Evolutionary conservation across 2,329 filamentous ascomycete species (phyloP).

Genomic region (Fusarium paranaense): DNA sequence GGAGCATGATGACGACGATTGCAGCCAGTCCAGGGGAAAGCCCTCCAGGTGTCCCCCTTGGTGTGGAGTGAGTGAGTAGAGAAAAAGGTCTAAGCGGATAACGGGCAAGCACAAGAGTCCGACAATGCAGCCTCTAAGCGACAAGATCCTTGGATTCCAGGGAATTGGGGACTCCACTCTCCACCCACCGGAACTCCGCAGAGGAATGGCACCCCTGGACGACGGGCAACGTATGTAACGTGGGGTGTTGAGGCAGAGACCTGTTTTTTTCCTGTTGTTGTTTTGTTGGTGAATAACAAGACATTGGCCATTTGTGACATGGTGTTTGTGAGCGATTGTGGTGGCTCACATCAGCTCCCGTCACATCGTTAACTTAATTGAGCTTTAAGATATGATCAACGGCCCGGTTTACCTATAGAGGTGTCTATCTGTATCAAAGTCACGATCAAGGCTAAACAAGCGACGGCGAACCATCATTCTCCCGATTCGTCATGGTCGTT

Average conservation of each 20-base stretch:
- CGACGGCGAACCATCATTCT: not conserved
- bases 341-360: conserved; percentile 40
- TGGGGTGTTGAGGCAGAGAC: not conserved
- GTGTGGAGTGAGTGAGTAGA: not conserved
- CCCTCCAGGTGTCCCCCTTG: not conserved
- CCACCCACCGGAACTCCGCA: conserved; percentile 18
- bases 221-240: not conserved
- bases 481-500: not conserved
- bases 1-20: not conserved
- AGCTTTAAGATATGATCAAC: not conserved
- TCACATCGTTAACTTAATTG: not conserved
- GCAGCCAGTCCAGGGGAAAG: conserved; percentile 1
- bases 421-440: not conserved
- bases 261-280: not conserved
- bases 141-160: conserved; percentile 16
- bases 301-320: not conserved
- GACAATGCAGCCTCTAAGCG: conserved; percentile 30
- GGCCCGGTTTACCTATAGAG: not conserved
- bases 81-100: conserved; percentile 28
- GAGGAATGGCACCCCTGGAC: conserved; percentile 19
- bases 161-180: conserved; percentile 29
- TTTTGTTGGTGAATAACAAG: not conserved
- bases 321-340: not conserved
- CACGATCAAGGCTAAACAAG: not conserved
- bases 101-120: conserved; percentile 26